These are phyloP conservation scores for Fusarium vanettenii DNA, from an alignment of 2,329 filamentous ascomycete genomes.

Conservation along the genomic window DNA sequence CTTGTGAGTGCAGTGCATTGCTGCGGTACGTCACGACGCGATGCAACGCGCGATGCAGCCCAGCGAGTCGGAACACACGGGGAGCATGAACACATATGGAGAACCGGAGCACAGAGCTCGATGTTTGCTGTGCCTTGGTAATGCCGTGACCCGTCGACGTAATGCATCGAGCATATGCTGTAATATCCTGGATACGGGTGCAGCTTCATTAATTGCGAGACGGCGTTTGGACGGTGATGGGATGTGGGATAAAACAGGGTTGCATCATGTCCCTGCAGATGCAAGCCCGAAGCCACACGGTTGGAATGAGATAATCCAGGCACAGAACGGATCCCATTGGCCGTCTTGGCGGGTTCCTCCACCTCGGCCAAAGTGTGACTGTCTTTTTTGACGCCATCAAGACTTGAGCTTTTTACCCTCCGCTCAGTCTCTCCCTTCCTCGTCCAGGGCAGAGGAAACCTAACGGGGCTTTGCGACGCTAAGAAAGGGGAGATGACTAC, in stretches of 20 bases:
- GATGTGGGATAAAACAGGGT: slow-evolving; percentile 25
- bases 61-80: slow-evolving; percentile 7
- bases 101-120: neutral
- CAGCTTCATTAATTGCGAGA: slow-evolving; percentile 23
- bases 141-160: slow-evolving; percentile 7
- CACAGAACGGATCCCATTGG: slow-evolving; percentile 29
- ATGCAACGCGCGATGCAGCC: slow-evolving; percentile 8
- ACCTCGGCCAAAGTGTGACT: slow-evolving; percentile 5
- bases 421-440: neutral
- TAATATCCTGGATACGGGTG: slow-evolving; percentile 6
- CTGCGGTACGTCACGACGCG: slow-evolving; percentile 23
- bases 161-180: slow-evolving; percentile 12
- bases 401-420: neutral
- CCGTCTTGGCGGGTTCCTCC: neutral
- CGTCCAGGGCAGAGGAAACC: slow-evolving; percentile 26
- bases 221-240: slow-evolving; percentile 6
- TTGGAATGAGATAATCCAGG: slow-evolving; percentile 23
- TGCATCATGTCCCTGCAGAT: slow-evolving; percentile 32
- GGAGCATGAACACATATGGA: slow-evolving; percentile 7
- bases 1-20: slow-evolving; percentile 1
- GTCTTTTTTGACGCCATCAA: slow-evolving; percentile 34
- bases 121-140: slow-evolving; percentile 33
- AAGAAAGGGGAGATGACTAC: slow-evolving; percentile 36
- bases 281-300: slow-evolving; percentile 9
- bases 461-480: slow-evolving; percentile 19